Evolutionary conservation across 129 eudicot species (phyloP).

Genomic region (Artemisia argyi): DNA sequence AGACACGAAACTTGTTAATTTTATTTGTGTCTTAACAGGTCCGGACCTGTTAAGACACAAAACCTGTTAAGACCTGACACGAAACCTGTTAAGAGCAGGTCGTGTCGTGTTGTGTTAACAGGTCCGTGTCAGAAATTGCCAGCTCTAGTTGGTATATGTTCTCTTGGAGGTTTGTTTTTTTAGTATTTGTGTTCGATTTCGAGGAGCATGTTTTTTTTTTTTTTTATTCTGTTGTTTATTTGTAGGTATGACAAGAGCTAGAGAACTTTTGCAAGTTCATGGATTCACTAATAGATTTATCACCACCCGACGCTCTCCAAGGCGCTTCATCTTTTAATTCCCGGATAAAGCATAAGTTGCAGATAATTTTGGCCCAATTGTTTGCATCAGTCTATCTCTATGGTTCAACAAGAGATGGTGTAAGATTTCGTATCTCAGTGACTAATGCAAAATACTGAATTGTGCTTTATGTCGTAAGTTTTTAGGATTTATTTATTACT

Average conservation of each 20-base stretch:
- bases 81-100: no score
- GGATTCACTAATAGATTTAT: slow-evolving; percentile 84
- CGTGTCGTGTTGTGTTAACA: no score
- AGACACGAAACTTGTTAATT: no score
- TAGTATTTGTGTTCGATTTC: no score
- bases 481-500: slow-evolving; percentile 5
- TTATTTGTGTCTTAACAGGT: no score
- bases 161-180: no score
- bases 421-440: slow-evolving; percentile 43
- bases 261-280: slow-evolving; percentile 93
- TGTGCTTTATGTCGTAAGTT: slow-evolving; percentile 7
- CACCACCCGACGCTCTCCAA: slow-evolving; percentile 77
- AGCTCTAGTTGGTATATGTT: no score
- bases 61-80: no score
- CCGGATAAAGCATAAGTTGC: slow-evolving; percentile 60
- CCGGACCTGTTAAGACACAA: no score
- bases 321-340: slow-evolving; percentile 57
- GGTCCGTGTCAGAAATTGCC: no score
- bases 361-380: slow-evolving; percentile 86
- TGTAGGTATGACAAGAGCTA: slow-evolving; percentile 62
- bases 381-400: slow-evolving; percentile 67
- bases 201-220: no score
- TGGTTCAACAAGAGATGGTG: slow-evolving; percentile 92
- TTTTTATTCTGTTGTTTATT: neutral
- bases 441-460: neutral